Evolutionary conservation across 805 yeast genomes (phyloP), one percentile per base, ranked within the genome.

Genomic region (Cyberlindnera saturnus): DNA sequence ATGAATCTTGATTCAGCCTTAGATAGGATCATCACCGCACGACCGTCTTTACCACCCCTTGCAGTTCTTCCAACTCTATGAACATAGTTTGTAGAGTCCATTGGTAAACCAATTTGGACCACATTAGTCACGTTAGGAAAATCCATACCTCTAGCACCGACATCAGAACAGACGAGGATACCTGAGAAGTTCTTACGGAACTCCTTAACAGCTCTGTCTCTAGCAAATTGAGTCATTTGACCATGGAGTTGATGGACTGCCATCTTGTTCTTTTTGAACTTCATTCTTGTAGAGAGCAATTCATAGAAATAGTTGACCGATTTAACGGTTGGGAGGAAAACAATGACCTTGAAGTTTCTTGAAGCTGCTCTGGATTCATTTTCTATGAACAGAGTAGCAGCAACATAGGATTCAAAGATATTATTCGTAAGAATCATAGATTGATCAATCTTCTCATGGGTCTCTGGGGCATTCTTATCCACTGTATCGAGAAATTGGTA

Each of bases 41-140:
- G 70, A 49, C 98, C 98, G 19, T 71, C 67, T 45, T 75, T 74
- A 44, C 96, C 96, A 43, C 90, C 95, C 67, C 98, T 80, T 35
- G 95, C 98, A 14, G 97, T 91, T 73, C 98, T 82, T 47, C 98
- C 98, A 58, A 91, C 82, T 64, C 96, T 82, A 66, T 91, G 98
- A 45, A 89, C 79, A 61, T 90, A 89, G 49, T 84, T 82, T n/a
- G 90, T 77, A 19, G 79, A 65, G 45, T 82, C 86, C 38, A 73
- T 65, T 47, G 93, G 86, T n/a, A 81, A 73, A 51, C 91, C 86
- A 42, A 87, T 63, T 68, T 91, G 97, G 54, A 85, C 68, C 41
- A 91, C 97, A 59, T 87, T 86, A 20, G 88, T 66, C 26, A 91
- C 95, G 53, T 79, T 78, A 44, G 90, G 93, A 74, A 91, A 86